A percentile compares a stretch with the other conserved stretches of the same genome.
These are phyloP conservation scores for Cytospora schulzeri DNA, from an alignment of 2,329 filamentous ascomycete species.

Conservation along the genomic window DNA sequence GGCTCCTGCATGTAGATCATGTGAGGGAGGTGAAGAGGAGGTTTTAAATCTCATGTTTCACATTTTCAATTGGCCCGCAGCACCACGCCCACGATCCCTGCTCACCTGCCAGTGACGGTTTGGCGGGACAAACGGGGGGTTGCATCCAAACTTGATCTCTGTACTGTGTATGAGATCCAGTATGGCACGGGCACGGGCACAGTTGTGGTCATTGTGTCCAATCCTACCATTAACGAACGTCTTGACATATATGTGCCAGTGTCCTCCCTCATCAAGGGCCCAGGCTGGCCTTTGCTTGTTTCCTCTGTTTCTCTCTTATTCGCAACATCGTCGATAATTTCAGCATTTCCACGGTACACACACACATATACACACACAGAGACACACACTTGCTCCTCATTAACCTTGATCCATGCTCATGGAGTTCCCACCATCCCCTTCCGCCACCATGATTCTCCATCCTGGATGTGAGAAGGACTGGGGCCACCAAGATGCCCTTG, in stretches of 20 bases:
- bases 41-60: slow-evolving; percentile 22
- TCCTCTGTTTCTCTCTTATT: slow-evolving; percentile 4
- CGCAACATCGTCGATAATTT: neutral
- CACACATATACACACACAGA: neutral
- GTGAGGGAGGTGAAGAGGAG: neutral
- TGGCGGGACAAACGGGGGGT: slow-evolving; percentile 18
- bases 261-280: neutral
- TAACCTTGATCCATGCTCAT: slow-evolving; percentile 1
- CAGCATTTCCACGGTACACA: neutral
- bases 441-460: slow-evolving; percentile 22
- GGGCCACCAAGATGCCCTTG: slow-evolving; percentile 22
- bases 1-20: slow-evolving; percentile 12
- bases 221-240: slow-evolving; percentile 10
- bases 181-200: slow-evolving; percentile 1
- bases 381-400: neutral
- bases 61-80: slow-evolving; percentile 19
- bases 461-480: slow-evolving; percentile 23
- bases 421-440: slow-evolving; percentile 23
- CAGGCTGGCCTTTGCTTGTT: neutral
- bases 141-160: slow-evolving; percentile 16
- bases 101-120: slow-evolving; percentile 18
- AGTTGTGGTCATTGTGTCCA: slow-evolving; percentile 6
- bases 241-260: slow-evolving; percentile 12
- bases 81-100: slow-evolving; percentile 19
- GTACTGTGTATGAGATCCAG: slow-evolving; percentile 5